A percentile compares a stretch with the other conserved stretches of the same genome.
phyloP scores from a whole-genome alignment of 768 basidiomycete species.

The Boletus reticuloceps region DNA sequence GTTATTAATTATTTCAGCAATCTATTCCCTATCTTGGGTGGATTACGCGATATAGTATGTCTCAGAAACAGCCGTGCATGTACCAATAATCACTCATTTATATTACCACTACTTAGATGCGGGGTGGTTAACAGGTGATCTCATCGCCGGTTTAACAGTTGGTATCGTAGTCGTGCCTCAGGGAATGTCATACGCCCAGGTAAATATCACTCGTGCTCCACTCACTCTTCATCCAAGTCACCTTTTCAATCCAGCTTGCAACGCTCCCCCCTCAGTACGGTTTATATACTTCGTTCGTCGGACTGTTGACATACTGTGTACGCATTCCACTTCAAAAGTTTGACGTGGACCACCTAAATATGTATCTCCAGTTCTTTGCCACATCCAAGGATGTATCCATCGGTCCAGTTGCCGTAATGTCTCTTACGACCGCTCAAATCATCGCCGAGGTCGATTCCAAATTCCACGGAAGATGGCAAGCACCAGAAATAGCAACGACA shows the following conservation, averaged over 20 bases:
- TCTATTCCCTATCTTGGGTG: conserved; percentile 86
- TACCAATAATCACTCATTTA: background rate
- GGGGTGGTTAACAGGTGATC: conserved; percentile 81
- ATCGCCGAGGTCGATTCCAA: conserved; percentile 59
- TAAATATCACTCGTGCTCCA: conserved; percentile 23
- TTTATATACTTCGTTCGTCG: conserved; percentile 91
- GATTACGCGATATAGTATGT: conserved; percentile 80
- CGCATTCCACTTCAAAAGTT: conserved; percentile 21
- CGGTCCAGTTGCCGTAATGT: conserved; percentile 99
- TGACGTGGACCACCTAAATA: background rate
- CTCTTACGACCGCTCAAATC: conserved; percentile 81
- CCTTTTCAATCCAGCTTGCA: conserved; percentile 56
- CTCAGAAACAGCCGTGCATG: background rate
- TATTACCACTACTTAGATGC: conserved; percentile 41
- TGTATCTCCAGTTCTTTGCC: conserved; percentile 71
- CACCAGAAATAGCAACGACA: conserved; percentile 77
- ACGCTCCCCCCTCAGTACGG: conserved; percentile 86
- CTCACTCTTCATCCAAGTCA: background rate
- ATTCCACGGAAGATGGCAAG: conserved; percentile 57
- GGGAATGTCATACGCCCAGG: conserved; percentile 85
- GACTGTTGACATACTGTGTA: conserved; percentile 81
- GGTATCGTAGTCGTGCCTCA: conserved; percentile 96
- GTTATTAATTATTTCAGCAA: conserved; percentile 56
- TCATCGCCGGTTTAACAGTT: conserved; percentile 92
- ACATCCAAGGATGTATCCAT: conserved; percentile 99